Evolutionary conservation across 169 alveolate species (phyloP).

Genomic region (Plasmodium gonderi): DNA sequence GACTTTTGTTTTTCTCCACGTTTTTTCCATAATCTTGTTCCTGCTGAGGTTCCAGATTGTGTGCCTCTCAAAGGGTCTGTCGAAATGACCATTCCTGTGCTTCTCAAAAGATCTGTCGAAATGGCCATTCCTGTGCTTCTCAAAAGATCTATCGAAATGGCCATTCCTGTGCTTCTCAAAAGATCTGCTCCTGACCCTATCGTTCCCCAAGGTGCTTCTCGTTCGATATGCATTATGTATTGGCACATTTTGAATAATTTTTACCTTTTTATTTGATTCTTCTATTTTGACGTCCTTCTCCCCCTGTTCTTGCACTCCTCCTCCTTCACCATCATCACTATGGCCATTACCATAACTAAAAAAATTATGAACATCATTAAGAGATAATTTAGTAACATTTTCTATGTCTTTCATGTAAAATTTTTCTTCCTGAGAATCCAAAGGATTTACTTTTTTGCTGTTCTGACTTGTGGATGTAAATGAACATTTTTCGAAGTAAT

Average conservation of each 20-base stretch:
- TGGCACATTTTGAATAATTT: neutral
- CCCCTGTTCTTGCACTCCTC: too few species aligned
- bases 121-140: too few species aligned
- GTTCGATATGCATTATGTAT: constrained; percentile 1
- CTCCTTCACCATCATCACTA: too few species aligned
- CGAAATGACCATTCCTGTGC: too few species aligned
- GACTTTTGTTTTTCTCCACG: neutral
- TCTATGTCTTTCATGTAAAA: neutral
- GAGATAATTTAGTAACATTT: neutral
- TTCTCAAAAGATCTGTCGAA: neutral
- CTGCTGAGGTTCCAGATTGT: neutral
- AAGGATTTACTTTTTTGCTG: neutral
- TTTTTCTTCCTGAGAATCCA: neutral
- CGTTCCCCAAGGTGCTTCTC: too few species aligned
- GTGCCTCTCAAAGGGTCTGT: neutral
- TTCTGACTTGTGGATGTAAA: neutral
- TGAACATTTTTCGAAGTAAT: neutral
- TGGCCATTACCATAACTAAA: neutral
- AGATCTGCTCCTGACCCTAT: neutral
- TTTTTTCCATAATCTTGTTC: neutral
- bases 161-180: neutral
- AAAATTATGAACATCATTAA: neutral
- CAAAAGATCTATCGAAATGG: too few species aligned
- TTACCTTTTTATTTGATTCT: neutral
- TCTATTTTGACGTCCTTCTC: constrained; percentile 1